Evolutionary conservation across 306 rosid genomes (phyloP).

Genomic region (Albizia julibrissin): DNA sequence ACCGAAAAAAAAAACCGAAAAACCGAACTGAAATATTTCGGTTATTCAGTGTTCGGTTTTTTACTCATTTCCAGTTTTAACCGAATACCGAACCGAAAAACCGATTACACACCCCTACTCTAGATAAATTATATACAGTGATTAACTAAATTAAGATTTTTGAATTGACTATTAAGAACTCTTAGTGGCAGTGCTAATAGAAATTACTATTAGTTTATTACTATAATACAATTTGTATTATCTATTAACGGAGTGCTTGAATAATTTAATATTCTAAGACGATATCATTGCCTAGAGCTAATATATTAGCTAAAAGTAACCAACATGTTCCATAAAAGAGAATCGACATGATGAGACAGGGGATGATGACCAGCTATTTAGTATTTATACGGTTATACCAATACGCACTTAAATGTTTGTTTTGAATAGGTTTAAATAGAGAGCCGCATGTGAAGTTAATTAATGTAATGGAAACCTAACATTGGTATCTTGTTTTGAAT

Average conservation of each 20-base stretch:
- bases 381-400: background rate
- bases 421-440: background rate
- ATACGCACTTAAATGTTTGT: background rate
- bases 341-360: background rate
- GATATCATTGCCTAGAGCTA: background rate
- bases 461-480: constrained; percentile 66
- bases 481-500: constrained; percentile 57
- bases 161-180: background rate
- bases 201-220: too few relatives aligned
- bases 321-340: background rate
- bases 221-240: background rate
- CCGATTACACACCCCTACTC: too few relatives aligned
- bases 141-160: background rate
- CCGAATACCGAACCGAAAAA: too few relatives aligned
- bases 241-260: background rate
- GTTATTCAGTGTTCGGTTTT: too few relatives aligned
- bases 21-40: too few relatives aligned
- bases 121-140: background rate
- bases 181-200: background rate
- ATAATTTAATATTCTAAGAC: background rate
- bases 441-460: background rate
- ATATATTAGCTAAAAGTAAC: background rate
- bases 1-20: too few relatives aligned
- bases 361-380: background rate
- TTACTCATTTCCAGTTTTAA: too few relatives aligned